These are phyloP conservation scores for Asterella californica DNA, from an alignment of 225 moss, liverwort and hornwort species.

Conservation along the genomic window DNA sequence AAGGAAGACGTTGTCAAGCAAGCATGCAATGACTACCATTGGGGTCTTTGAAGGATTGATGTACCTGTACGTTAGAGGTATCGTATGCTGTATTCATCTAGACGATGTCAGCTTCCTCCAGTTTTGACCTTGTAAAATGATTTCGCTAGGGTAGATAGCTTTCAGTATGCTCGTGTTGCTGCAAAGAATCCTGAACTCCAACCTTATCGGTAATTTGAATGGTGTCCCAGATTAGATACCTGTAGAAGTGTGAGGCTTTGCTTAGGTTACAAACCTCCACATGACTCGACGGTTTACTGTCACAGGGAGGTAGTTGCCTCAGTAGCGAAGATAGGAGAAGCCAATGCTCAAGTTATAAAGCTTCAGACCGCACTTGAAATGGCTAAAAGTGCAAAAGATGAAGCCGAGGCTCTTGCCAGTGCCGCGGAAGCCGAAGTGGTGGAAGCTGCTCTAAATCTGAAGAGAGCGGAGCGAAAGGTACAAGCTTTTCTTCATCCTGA, in stretches of 20 bases:
- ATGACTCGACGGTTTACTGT: neutral
- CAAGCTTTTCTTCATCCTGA: neutral
- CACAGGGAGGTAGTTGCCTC: conserved; percentile 65
- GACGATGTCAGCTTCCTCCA: too few species aligned
- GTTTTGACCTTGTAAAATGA: too few species aligned
- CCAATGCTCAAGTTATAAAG: conserved; percentile 57
- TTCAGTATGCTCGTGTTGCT: too few species aligned
- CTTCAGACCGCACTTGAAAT: conserved; percentile 61
- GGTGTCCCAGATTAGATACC: too few species aligned
- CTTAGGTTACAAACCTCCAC: neutral
- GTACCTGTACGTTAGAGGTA: neutral
- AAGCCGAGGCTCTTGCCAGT: conserved; percentile 54
- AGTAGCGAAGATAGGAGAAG: conserved; percentile 61
- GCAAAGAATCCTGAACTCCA: too few species aligned
- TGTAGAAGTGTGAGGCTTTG: neutral
- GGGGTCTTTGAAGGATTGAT: neutral
- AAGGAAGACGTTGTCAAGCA: neutral
- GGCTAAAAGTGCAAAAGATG: conserved; percentile 54
- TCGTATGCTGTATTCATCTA: too few species aligned
- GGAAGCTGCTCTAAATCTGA: conserved; percentile 52
- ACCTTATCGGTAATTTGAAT: too few species aligned
- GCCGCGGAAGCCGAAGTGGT: conserved; percentile 65
- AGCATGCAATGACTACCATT: neutral
- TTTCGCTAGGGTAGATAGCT: too few species aligned
- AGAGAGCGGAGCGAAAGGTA: conserved; percentile 88